Percentiles rank a stretch among this genome's conserved stretches.
phyloP scores from a whole-genome alignment of 768 basidiomycete species.

The Lentinula sp. region DNA sequence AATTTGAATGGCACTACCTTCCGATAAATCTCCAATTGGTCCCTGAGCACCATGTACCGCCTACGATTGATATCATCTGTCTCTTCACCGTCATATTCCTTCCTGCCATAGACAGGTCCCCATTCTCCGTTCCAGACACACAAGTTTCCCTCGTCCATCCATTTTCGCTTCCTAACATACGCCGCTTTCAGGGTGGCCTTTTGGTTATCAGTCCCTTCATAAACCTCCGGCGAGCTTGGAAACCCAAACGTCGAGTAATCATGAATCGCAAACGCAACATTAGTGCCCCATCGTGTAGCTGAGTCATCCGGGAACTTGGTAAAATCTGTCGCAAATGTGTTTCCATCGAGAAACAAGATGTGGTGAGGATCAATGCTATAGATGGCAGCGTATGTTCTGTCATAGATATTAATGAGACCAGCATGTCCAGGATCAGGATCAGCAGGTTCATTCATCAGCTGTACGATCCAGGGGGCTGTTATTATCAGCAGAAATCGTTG shows the following conservation, averaged over 20 bases:
- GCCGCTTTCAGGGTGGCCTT: slow-evolving; percentile 25
- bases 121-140: slow-evolving; percentile 55
- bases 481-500: background rate
- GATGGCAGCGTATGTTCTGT: slow-evolving; percentile 45
- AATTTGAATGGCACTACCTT: slow-evolving; percentile 18
- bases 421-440: slow-evolving; percentile 40
- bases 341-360: slow-evolving; percentile 54
- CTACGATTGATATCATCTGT: slow-evolving; percentile 45
- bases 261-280: slow-evolving; percentile 50
- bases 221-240: slow-evolving; percentile 37
- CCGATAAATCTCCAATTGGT: slow-evolving; percentile 49
- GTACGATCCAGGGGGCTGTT: slow-evolving; percentile 12
- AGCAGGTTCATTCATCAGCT: slow-evolving; percentile 47
- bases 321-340: slow-evolving; percentile 55
- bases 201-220: slow-evolving; percentile 33
- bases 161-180: slow-evolving; percentile 47
- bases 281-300: slow-evolving; percentile 31
- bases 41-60: slow-evolving; percentile 41
- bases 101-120: slow-evolving; percentile 54
- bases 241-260: slow-evolving; percentile 53
- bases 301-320: slow-evolving; percentile 38
- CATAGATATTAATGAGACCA: slow-evolving; percentile 43
- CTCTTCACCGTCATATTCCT: slow-evolving; percentile 27
- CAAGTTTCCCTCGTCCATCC: slow-evolving; percentile 37
- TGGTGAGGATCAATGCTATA: slow-evolving; percentile 46